Conservation (phyloP, 306 rosid species). For the Pyrus betulifolia region DNA sequence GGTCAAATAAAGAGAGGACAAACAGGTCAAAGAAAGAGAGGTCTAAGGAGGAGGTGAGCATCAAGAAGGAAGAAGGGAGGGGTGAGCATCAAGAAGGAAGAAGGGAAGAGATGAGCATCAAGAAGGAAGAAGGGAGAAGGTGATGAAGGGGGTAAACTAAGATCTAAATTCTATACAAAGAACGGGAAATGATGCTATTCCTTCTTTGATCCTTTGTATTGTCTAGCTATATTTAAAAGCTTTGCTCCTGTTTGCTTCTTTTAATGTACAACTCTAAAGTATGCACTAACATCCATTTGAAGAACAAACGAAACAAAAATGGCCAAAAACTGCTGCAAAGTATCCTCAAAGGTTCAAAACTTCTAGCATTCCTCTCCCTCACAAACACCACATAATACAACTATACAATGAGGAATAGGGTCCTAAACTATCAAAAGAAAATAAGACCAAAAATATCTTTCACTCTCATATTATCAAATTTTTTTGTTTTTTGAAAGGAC, state of each 20-base stretch:
- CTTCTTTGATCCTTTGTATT: no score
- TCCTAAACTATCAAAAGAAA: neutral
- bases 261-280: neutral
- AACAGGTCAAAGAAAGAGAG: neutral
- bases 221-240: no score
- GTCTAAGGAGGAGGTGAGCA: no score
- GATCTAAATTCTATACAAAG: neutral
- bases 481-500: no score
- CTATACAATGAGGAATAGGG: neutral
- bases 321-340: neutral
- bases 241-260: neutral
- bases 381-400: neutral
- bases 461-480: neutral
- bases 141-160: neutral
- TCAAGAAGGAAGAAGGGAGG: no score
- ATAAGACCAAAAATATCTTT: no score
- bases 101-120: no score
- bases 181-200: neutral
- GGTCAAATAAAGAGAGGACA: neutral
- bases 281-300: neutral
- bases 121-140: neutral
- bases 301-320: neutral
- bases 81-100: no score
- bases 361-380: neutral
- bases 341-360: neutral